Evolutionary conservation across 2,329 filamentous ascomycete species (phyloP).

Genomic region (Penicillium sp.): DNA sequence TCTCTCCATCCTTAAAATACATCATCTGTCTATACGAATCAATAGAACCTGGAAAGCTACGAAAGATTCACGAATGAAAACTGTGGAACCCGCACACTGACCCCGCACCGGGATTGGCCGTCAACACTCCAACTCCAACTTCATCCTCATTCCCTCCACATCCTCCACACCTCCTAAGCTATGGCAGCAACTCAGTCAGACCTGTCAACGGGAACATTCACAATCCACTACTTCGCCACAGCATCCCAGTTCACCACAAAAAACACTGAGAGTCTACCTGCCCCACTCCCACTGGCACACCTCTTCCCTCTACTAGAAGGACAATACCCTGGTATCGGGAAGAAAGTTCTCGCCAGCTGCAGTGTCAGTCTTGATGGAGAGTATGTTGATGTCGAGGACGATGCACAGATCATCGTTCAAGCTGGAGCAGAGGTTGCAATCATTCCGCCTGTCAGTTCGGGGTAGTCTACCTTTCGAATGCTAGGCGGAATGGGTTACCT

Average conservation of each 20-base stretch:
- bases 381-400: constrained; percentile 42
- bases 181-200: neutral
- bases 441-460: constrained; percentile 51
- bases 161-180: neutral
- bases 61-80: neutral
- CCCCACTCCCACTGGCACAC: constrained; percentile 38
- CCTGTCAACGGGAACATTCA: constrained; percentile 30
- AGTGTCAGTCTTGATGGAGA: constrained; percentile 45
- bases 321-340: constrained; percentile 42
- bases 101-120: constrained; percentile 7
- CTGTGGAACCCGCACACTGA: neutral
- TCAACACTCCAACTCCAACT: neutral
- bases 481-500: neutral
- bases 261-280: constrained; percentile 41
- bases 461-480: constrained; percentile 26
- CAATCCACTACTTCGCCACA: constrained; percentile 49
- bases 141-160: neutral
- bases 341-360: constrained; percentile 41
- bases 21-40: too few relatives aligned
- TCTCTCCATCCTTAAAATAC: too few relatives aligned
- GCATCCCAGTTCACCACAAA: constrained; percentile 44
- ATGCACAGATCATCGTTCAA: constrained; percentile 30
- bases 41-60: too few relatives aligned
- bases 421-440: constrained; percentile 46
- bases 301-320: constrained; percentile 42